Base-by-base conservation (phyloP, 1,284 basidiomycete genomes). In the Xanthoconium separans region DNA sequence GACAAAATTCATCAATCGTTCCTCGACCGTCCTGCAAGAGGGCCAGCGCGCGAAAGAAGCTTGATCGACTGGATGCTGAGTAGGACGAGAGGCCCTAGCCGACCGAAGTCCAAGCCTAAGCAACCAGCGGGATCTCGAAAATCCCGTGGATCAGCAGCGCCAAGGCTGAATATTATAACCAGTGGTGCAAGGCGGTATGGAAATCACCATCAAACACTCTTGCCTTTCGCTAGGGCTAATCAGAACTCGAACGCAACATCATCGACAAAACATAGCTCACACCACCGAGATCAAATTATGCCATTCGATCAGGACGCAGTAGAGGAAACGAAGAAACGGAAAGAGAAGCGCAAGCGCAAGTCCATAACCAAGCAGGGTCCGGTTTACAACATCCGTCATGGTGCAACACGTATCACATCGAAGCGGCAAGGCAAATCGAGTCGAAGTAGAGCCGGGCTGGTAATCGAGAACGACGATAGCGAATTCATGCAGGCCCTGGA, bases 61-160 rank as follows among this genome's bases (percentile, higher is more conserved):
- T 62, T 83, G 41, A 83, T 85, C 49, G 81, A 85, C 56, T 82
- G 76, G 66, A 85, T 85, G 83, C 57, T 84, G 43, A 70, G 69
- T n/a, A 73, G 74, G 50, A 73, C 73, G 6, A 71, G 73, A 36
- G 69, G 60, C 31, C 58, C 73, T 44, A 68, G 65, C 15, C 56
- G 50, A 47, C 55, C 48, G 33, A 60, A 56, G 49, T 44, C 45
- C 54, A 59, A 51, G 43, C 15, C 12, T 6, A 62, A 56, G 40
- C 48, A 51, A 43, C 30, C 44, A 12, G 22, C 33, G 12, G 30
- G 40, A 27, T 37, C 54, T 10, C 54, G 54, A 22, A 58, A 61
- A 24, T 49, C 57, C 42, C 57, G 53, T 45, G 45, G 45, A 36
- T 45, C 50, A 22, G 36, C 36, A 33, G 47, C 22, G 36, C 51